These are phyloP conservation scores for Colletotrichum sp. DNA, from an alignment of 2,329 filamentous ascomycete genomes.

Conservation along the genomic window DNA sequence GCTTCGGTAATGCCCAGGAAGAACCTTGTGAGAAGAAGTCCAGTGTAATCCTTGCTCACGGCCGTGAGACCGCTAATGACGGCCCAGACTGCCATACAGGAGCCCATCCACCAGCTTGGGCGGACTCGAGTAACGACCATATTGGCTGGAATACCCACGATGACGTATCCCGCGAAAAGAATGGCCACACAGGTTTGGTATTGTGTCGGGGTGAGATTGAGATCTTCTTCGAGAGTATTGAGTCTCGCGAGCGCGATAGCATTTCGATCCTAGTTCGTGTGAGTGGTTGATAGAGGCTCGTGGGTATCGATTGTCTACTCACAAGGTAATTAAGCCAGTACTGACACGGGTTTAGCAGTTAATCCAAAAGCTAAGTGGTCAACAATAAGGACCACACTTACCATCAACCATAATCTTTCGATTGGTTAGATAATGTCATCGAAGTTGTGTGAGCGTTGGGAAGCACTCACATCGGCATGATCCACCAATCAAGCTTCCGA, in stretches of 20 bases:
- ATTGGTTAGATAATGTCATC: neutral
- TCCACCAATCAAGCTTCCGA: constrained; percentile 41
- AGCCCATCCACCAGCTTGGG: constrained; percentile 13
- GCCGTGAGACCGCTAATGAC: constrained; percentile 31
- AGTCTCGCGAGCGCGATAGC: constrained; percentile 63
- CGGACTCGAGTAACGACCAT: constrained; percentile 19
- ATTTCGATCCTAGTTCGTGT: constrained; percentile 40
- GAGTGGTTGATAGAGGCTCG: rapidly evolving
- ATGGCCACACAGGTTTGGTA: constrained; percentile 17
- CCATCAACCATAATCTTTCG: neutral
- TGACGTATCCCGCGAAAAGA: constrained; percentile 26
- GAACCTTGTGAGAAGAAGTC: constrained; percentile 28
- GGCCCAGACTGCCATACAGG: constrained; percentile 27
- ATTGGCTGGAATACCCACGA: constrained; percentile 32
- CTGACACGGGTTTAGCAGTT: neutral
- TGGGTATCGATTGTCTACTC: constrained; percentile 29
- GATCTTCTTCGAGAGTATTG: constrained; percentile 57
- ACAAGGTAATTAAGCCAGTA: constrained; percentile 31
- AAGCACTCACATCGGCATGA: constrained; percentile 31
- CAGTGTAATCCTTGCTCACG: constrained; percentile 28
- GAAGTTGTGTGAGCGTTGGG: neutral
- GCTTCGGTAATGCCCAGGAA: constrained; percentile 33
- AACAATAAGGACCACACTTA: neutral
- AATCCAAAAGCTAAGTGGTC: too few species aligned
- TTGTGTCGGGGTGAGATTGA: constrained; percentile 45